Conservation (phyloP, 1,139 yeast genomes). For the Saccharomycopsis hybrid region DNA sequence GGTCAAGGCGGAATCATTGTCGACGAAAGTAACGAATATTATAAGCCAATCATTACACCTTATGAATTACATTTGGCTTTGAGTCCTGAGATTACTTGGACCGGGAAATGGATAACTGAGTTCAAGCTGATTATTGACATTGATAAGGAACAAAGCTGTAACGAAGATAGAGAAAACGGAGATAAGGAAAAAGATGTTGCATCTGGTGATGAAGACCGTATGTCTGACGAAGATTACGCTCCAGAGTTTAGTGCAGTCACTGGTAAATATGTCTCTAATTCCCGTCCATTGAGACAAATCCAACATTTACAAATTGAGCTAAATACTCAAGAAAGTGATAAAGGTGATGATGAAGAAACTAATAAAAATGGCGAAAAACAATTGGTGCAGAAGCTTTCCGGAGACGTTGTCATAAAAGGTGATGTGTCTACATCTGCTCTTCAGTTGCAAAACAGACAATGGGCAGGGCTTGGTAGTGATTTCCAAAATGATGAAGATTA, state of each 20-base stretch:
- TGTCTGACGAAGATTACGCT: slow-evolving; percentile 49
- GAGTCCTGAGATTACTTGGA: slow-evolving; percentile 71
- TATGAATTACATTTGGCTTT: slow-evolving; percentile 82
- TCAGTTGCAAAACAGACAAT: slow-evolving; percentile 61
- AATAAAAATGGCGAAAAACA: slow-evolving; percentile 30
- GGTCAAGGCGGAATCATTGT: slow-evolving; percentile 88
- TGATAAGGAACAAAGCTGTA: slow-evolving; percentile 29
- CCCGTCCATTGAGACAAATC: slow-evolving; percentile 68
- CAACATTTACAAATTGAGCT: slow-evolving; percentile 56
- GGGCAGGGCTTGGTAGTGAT: slow-evolving; percentile 94
- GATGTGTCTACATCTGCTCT: slow-evolving; percentile 82
- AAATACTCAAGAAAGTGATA: slow-evolving; percentile 25
- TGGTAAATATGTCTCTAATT: slow-evolving; percentile 60
- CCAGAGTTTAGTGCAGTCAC: slow-evolving; percentile 89
- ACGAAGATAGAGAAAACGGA: slow-evolving; percentile 25
- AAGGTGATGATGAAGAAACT: slow-evolving; percentile 24
- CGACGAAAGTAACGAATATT: slow-evolving; percentile 72
- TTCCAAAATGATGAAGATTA: slow-evolving; percentile 37
- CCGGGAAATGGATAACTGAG: slow-evolving; percentile 88
- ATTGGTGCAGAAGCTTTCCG: slow-evolving; percentile 53
- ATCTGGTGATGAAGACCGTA: slow-evolving; percentile 23
- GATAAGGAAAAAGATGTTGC: slow-evolving; percentile 24
- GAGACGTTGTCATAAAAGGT: slow-evolving; percentile 57
- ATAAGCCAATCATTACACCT: slow-evolving; percentile 89
- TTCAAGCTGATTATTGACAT: slow-evolving; percentile 49